Base-by-base conservation (phyloP, 179 eudicot genomes). In the Dionaea muscipula region DNA sequence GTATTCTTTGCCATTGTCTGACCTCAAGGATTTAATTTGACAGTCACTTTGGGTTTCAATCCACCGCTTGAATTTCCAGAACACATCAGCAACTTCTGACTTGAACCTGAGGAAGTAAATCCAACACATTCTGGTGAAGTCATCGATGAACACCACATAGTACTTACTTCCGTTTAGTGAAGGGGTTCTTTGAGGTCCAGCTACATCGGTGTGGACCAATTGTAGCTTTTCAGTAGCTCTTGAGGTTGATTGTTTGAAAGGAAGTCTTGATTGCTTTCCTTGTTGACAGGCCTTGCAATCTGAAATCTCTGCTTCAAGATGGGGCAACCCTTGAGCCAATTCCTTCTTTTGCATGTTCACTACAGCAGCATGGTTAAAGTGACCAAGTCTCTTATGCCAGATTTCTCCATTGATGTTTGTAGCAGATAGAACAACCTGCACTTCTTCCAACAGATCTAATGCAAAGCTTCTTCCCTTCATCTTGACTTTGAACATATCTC, bases 61-160 rank as follows among this genome's bases (percentile, higher is more conserved):
- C 14, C 0, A 19, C 3, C 18, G 7, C 19, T 47, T 16, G 17
- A 47, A 7, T 3, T 16, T 47, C 22, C 0, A 14, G 13, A 47
- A 47, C 7, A 31, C 35, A 6, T 31, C 0, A 31, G 0, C 5
- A 31, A 19, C 51, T 47, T 52, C 40, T 0, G 60, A 46, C 24
- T 66, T 59, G 16, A 18, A 23, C 37, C 59, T 66, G 37, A 59
- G 10, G 37, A 66, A 59, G 23, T 14, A 66, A 53, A 67, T 61
- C 51, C 44, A 49, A 17, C 51, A 41, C 61, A 60, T 54, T 25
- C 57, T 12, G 9, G 72, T 47, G 19, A 16, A 53, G 39, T 67
- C 66, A 61, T 61, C 56, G 22, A 67, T 61, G n/a, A 61, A 48
- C 5, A 19, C n/a, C 27, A 61, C 23, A 17, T 24, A 67, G 47